phyloP scores from a whole-genome alignment of 1,284 basidiomycete species.

The Irpex sp. region DNA sequence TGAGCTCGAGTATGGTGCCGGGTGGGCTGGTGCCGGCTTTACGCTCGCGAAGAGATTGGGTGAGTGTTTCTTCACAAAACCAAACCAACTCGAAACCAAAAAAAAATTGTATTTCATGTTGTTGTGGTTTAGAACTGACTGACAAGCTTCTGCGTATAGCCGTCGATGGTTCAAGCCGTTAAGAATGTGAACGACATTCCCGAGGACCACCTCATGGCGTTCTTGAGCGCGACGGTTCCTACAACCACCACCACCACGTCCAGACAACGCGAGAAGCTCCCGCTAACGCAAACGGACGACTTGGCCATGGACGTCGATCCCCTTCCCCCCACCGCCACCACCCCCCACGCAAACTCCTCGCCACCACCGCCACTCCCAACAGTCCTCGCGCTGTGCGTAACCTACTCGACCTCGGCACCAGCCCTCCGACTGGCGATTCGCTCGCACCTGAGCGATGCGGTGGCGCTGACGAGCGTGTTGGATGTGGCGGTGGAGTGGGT shows the following conservation, averaged over 20 bases:
- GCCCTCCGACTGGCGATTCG: constrained; percentile 55
- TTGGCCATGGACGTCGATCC: constrained; percentile 59
- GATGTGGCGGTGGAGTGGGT: constrained; percentile 56
- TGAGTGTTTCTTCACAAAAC: constrained; percentile 28
- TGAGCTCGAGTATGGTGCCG: constrained; percentile 58
- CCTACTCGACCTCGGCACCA: constrained; percentile 48
- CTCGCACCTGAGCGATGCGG: constrained; percentile 47
- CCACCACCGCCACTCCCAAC: constrained; percentile 37
- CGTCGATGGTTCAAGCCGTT: constrained; percentile 51
- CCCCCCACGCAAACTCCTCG: no score
- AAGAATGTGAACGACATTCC: constrained; percentile 54
- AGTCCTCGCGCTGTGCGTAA: constrained; percentile 49
- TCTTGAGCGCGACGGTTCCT: constrained; percentile 41
- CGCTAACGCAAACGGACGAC: constrained; percentile 15
- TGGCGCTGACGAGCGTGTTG: constrained; percentile 48
- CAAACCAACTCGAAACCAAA: no score
- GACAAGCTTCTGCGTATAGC: constrained; percentile 32
- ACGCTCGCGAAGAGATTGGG: constrained; percentile 60
- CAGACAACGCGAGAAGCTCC: constrained; percentile 19
- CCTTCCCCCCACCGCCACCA: no score
- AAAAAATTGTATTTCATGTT: no score
- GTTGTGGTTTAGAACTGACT: not conserved
- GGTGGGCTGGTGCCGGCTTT: constrained; percentile 52
- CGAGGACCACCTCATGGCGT: constrained; percentile 55
- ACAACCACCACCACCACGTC: constrained; percentile 13